These are phyloP conservation scores for Platanthera zijinensis DNA, from an alignment of 106 monocot species.

Conservation along the genomic window DNA sequence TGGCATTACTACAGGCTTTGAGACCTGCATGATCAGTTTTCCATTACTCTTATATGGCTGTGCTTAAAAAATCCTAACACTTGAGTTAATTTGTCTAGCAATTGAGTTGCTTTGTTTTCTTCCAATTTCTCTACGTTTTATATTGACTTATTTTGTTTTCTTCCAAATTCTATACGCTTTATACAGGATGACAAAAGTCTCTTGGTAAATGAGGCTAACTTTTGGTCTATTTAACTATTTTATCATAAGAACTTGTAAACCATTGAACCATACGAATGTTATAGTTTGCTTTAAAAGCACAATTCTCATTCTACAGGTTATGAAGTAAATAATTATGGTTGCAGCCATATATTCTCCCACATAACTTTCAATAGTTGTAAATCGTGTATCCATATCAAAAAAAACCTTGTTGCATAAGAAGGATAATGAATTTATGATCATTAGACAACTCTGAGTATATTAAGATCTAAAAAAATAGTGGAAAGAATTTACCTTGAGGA, in stretches of 20 bases:
- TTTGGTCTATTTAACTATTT: background rate
- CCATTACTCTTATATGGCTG: too few relatives aligned
- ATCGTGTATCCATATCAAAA: background rate
- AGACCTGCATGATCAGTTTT: slow-evolving; percentile 94
- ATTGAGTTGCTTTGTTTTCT: too few relatives aligned
- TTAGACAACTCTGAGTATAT: background rate
- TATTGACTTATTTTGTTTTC: too few relatives aligned
- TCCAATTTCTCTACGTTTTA: too few relatives aligned
- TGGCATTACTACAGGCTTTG: slow-evolving; percentile 82
- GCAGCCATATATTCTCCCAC: background rate
- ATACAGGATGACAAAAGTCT: too few relatives aligned
- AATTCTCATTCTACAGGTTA: background rate
- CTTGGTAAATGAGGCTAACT: background rate
- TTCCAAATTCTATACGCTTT: too few relatives aligned
- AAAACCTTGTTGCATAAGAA: too few relatives aligned
- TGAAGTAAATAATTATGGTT: background rate
- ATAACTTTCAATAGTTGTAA: background rate
- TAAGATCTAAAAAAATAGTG: background rate
- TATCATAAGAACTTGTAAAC: background rate
- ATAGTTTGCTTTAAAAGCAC: background rate
- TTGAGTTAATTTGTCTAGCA: too few relatives aligned
- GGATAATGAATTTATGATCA: background rate
- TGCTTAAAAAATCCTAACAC: too few relatives aligned
- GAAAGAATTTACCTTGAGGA: slow-evolving; percentile 64
- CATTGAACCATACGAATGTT: background rate